A percentile compares a stretch with the other conserved stretches of the same genome.
phyloP scores from a whole-genome alignment of 805 yeast species.

The Brettanomyces custersianus region DNA sequence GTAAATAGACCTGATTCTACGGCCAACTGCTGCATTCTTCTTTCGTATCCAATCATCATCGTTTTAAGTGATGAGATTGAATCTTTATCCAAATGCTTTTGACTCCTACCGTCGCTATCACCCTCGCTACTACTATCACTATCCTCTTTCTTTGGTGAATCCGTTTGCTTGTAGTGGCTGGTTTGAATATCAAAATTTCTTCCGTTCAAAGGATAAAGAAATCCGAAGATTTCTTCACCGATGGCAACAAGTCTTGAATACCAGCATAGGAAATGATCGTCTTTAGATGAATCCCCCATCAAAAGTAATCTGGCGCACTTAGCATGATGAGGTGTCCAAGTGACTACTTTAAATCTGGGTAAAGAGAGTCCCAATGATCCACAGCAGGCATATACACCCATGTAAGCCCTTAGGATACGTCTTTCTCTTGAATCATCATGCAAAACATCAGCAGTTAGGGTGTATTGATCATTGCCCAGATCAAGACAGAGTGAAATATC shows the following conservation, averaged over 20 bases:
- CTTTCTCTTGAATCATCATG: constrained; percentile 25
- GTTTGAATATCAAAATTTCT: not conserved
- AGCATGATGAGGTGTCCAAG: constrained; percentile 39
- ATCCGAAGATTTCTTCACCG: constrained; percentile 42
- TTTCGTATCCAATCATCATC: constrained; percentile 32
- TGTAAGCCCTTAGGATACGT: constrained; percentile 31
- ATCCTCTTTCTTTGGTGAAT: not conserved
- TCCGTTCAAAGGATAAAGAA: constrained; percentile 23
- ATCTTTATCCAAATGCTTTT: not conserved
- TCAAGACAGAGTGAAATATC: constrained; percentile 41
- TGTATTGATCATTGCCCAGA: constrained; percentile 29
- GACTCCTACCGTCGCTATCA: constrained; percentile 2
- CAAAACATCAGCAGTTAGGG: constrained; percentile 19
- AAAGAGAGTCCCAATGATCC: constrained; percentile 42
- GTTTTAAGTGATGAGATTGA: constrained; percentile 20
- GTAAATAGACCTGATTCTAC: constrained; percentile 31
- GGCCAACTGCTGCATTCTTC: constrained; percentile 29
- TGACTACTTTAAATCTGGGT: constrained; percentile 40
- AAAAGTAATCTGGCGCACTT: constrained; percentile 25
- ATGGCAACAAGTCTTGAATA: constrained; percentile 35
- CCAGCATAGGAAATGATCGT: constrained; percentile 35
- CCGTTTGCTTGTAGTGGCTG: not conserved
- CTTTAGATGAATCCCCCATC: constrained; percentile 28
- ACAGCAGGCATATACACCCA: constrained; percentile 42
- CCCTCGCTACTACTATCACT: constrained; percentile 2